Evolutionary conservation across 352 stramenopile genomes (phyloP).

Genomic region (Halophytophthora batemanensis): DNA sequence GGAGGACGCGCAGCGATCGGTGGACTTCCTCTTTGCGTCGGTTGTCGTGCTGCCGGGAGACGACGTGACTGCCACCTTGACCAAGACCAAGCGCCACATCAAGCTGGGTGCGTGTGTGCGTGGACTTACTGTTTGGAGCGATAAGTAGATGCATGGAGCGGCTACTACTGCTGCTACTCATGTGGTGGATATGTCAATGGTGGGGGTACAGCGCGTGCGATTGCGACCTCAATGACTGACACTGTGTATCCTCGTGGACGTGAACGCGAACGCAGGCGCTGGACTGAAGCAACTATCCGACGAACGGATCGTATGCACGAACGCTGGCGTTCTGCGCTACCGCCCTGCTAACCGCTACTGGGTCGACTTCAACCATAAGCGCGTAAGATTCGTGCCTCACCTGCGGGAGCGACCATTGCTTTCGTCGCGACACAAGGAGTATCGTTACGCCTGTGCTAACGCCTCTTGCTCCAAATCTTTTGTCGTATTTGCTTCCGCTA

Average conservation of each 20-base stretch:
- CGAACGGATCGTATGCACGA: conserved; percentile 71
- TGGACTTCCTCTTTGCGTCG: conserved; percentile 79
- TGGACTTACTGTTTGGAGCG: background rate
- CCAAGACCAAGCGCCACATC: conserved; percentile 63
- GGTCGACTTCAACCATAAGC: conserved; percentile 87
- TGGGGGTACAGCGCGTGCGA: no score
- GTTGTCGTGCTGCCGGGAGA: conserved; percentile 72
- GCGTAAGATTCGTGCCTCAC: no score
- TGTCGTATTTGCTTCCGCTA: conserved; percentile 2
- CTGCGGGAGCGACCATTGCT: no score
- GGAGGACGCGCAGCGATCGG: conserved; percentile 65
- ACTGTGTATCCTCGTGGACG: no score
- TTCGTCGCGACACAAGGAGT: no score
- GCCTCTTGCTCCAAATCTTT: no score
- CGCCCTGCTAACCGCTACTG: conserved; percentile 86
- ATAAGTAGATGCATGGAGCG: background rate
- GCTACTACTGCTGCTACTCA: background rate
- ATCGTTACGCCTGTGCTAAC: no score
- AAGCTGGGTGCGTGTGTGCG: conserved; percentile 63
- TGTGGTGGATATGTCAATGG: no score
- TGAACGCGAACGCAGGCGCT: no score
- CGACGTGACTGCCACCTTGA: conserved; percentile 75
- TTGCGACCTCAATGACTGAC: no score
- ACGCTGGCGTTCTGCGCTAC: conserved; percentile 83
- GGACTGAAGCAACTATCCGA: conserved; percentile 55